Percentiles rank a stretch among this genome's conserved stretches.
Evolutionary conservation across 2,329 filamentous ascomycete species (phyloP).

Genomic region (Monosporascus ibericus): DNA sequence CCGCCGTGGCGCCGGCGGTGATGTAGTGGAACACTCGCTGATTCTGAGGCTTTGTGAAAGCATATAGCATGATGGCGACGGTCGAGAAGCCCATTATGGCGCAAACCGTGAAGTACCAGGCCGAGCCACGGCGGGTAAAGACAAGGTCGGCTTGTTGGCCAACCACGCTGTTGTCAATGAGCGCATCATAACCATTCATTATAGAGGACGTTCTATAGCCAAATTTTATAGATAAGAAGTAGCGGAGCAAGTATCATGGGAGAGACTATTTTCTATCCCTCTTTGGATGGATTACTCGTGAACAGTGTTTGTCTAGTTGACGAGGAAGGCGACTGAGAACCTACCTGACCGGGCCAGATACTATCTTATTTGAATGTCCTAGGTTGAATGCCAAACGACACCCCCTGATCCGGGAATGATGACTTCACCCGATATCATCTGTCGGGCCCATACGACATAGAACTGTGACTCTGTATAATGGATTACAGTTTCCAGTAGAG

Average conservation of each 20-base stretch:
- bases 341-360: background rate
- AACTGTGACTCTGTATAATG: background rate
- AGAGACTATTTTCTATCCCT: background rate
- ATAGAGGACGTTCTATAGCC: background rate
- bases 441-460: background rate
- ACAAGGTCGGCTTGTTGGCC: slow-evolving; percentile 48
- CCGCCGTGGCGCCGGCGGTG: slow-evolving; percentile 50
- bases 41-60: slow-evolving; percentile 45
- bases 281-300: background rate
- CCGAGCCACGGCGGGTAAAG: slow-evolving; percentile 53
- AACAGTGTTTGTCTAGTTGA: background rate
- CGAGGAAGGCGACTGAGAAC: background rate
- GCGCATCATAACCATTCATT: slow-evolving; percentile 37
- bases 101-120: slow-evolving; percentile 58
- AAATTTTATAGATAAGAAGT: background rate
- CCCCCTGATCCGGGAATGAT: background rate
- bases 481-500: background rate
- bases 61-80: slow-evolving; percentile 45
- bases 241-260: background rate
- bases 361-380: background rate
- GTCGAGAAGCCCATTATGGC: slow-evolving; percentile 52
- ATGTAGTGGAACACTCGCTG: slow-evolving; percentile 61
- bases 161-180: slow-evolving; percentile 37
- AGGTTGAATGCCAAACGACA: background rate
- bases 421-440: background rate